Conservation (phyloP, 495 filamentous ascomycete species). For the Polyplosphaeria fusca region DNA sequence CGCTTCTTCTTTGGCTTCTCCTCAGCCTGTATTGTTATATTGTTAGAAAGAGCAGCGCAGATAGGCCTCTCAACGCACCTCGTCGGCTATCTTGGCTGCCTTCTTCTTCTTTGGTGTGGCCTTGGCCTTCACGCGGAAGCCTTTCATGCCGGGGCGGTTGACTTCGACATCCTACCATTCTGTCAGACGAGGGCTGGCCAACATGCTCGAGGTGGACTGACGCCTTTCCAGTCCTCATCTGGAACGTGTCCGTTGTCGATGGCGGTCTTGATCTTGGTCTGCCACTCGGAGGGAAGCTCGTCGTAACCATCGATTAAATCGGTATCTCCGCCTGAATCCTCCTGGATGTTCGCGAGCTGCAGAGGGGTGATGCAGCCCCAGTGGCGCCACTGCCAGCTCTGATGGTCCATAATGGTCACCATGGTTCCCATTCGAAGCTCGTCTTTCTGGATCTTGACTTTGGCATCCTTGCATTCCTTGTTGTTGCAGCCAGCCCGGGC, state of each 20-base stretch:
- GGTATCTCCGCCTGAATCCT: conserved; percentile 63
- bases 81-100: conserved; percentile 27
- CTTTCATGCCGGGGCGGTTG: conserved; percentile 63
- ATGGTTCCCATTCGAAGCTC: conserved; percentile 68
- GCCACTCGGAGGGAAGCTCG: conserved; percentile 58
- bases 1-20: conserved; percentile 25
- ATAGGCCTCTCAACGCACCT: conserved; percentile 16
- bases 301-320: conserved; percentile 77
- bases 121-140: conserved; percentile 51
- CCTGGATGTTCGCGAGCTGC: conserved; percentile 56
- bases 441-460: conserved; percentile 71
- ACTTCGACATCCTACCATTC: conserved; percentile 58
- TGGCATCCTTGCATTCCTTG: conserved; percentile 60
- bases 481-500: conserved; percentile 67
- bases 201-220: conserved; percentile 45
- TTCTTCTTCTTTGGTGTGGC: conserved; percentile 46
- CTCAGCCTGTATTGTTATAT: conserved; percentile 43
- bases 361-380: conserved; percentile 82
- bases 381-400: conserved; percentile 67
- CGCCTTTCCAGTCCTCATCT: conserved; percentile 74
- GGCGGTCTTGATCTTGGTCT: conserved; percentile 61
- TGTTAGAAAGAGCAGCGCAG: no score
- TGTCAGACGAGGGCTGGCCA: conserved; percentile 6
- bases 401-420: conserved; percentile 52
- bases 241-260: conserved; percentile 69